A percentile compares a stretch with the other conserved stretches of the same genome.
Evolutionary conservation across 2,329 filamentous ascomycete genomes (phyloP).

Genomic region (Beauveria sp.): DNA sequence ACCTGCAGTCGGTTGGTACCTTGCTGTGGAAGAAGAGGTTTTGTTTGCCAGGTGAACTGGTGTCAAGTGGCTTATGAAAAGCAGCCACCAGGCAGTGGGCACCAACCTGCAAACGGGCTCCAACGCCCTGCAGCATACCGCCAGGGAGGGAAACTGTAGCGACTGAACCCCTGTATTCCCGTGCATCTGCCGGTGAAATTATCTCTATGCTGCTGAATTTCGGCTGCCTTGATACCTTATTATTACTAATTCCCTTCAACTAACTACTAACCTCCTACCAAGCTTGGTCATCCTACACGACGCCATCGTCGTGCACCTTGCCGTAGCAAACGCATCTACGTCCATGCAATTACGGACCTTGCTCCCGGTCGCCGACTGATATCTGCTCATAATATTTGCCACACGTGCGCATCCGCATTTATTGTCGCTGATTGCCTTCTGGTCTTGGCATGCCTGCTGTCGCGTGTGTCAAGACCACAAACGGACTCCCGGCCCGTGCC

Average conservation of each 20-base stretch:
- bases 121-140: background rate
- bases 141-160: background rate
- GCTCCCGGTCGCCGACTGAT: background rate
- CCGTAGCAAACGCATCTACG: background rate
- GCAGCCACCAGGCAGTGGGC: background rate
- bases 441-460: background rate
- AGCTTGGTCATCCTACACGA: background rate
- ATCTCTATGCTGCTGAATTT: too few relatives aligned
- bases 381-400: background rate
- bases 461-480: background rate
- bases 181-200: too few relatives aligned
- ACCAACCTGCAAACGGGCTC: background rate
- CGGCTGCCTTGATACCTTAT: background rate
- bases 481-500: background rate
- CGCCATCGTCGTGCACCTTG: background rate
- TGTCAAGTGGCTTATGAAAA: too few relatives aligned
- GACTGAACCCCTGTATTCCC: background rate
- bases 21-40: too few relatives aligned
- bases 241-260: background rate
- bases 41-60: too few relatives aligned
- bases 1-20: too few relatives aligned
- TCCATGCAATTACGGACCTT: background rate
- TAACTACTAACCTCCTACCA: background rate
- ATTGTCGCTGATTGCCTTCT: background rate
- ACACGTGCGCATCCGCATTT: background rate